These are phyloP conservation scores for Clonostachys chloroleuca DNA, from an alignment of 2,329 filamentous ascomycete genomes.

Conservation along the genomic window DNA sequence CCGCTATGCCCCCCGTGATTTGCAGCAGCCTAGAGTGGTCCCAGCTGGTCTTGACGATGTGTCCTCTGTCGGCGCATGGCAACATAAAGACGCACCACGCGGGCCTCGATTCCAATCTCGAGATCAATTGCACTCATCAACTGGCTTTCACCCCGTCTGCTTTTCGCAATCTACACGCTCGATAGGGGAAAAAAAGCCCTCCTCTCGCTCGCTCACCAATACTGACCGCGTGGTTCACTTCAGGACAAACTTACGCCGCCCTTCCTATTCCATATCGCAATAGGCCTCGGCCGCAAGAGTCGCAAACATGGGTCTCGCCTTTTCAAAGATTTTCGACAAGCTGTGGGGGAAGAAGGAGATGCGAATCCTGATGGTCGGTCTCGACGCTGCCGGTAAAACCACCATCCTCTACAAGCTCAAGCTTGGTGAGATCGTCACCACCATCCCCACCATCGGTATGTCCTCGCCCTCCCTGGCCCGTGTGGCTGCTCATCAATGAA, in stretches of 20 bases:
- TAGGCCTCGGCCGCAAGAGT: slow-evolving; percentile 26
- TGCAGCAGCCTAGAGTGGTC: slow-evolving; percentile 3
- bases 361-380: slow-evolving; percentile 99
- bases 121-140: not conserved
- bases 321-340: slow-evolving; percentile 94
- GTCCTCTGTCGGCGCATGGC: slow-evolving; percentile 2
- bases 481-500: not conserved
- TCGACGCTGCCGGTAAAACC: slow-evolving; percentile 99
- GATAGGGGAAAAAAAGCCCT: slow-evolving; percentile 9
- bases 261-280: slow-evolving; percentile 2
- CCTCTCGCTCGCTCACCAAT: slow-evolving; percentile 8
- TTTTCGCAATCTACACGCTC: not conserved
- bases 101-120: no score
- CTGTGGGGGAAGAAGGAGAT: slow-evolving; percentile 99
- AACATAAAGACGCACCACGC: no score
- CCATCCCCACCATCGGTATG: slow-evolving; percentile 96
- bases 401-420: slow-evolving; percentile 99
- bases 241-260: slow-evolving; percentile 5
- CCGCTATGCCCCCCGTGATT: not conserved
- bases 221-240: slow-evolving; percentile 17
- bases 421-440: slow-evolving; percentile 98
- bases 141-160: no score
- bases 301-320: slow-evolving; percentile 93
- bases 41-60: slow-evolving; percentile 1
- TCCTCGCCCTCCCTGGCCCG: not conserved